Evolutionary conservation across 345 rosid genomes (phyloP), one percentile per base, ranked within the genome.

Genomic region (Trapa incisa): DNA sequence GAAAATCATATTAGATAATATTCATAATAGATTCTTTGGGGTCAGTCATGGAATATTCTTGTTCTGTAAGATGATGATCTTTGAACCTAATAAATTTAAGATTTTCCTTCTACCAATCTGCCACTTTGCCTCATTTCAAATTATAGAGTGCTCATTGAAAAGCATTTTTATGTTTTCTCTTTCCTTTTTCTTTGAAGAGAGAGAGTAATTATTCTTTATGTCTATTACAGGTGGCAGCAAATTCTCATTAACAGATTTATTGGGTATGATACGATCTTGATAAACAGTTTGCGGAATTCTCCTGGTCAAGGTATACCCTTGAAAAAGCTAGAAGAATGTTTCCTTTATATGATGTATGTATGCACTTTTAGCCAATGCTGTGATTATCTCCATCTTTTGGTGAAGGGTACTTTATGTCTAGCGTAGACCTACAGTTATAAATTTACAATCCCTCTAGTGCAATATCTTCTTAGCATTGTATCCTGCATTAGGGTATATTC

Each of bases 181-280:
- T n/a, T 54, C 8, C 8, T 17, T 53, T n/a, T 54, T 54, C 33
- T 54, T 6, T 16, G 3, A 54, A 38, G n/a, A 4, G 29, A 14
- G 57, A 29, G 41, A 37, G 48, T 70, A 16, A 43, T 13, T 33
- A 29, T 37, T 64, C 56, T 52, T 48, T 68, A 67, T 76, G 67
- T 67, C 75, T 52, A 61, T 81, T 76, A 69, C 84, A 95, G 99
- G 89, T 95, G 96, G 99, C 99, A 95, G 81, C 99, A 95, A 78
- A 96, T 91, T 81, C 89, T 91, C 72, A 95, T 95, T 74, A 91
- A 95, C 81, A 83, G 91, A 83, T 77, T 95, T 81, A 97, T 95
- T 77, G 99, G 99, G 74, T 95, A 95, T 68, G 99, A 95, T 82
- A 95, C 99, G 70, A 95, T 95, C 70, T 70, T 95, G 86, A 91